phyloP scores from a whole-genome alignment of 2,329 filamentous ascomycete species.

The Pseudogymnoascus pannorum region DNA sequence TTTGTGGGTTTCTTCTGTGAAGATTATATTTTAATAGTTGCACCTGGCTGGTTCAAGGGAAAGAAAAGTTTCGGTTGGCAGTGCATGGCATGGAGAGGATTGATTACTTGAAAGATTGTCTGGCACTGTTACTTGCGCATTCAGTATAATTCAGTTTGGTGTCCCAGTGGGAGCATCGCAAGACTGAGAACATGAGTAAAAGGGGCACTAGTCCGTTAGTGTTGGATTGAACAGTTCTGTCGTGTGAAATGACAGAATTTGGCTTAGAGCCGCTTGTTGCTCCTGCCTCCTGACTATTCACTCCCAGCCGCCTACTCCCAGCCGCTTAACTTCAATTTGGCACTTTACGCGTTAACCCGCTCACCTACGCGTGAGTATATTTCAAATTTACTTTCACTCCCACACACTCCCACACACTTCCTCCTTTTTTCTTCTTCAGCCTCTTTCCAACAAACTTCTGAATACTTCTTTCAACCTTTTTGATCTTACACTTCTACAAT shows the following conservation, averaged over 20 bases:
- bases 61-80: neutral
- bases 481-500: neutral
- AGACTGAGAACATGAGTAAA: neutral
- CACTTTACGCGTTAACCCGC: neutral
- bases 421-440: neutral
- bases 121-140: neutral
- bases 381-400: neutral
- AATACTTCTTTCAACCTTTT: neutral
- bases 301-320: neutral
- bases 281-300: neutral
- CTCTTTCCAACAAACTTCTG: neutral
- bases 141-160: neutral
- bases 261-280: neutral
- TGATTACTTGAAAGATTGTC: neutral
- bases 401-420: neutral
- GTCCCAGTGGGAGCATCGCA: neutral
- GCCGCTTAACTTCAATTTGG: neutral
- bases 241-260: neutral
- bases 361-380: neutral
- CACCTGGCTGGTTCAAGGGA: neutral
- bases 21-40: neutral
- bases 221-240: neutral
- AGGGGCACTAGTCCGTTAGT: neutral
- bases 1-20: neutral
- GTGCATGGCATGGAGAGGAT: neutral